These are phyloP conservation scores for Amphirosellinia nigrospora DNA, from an alignment of 495 filamentous ascomycete genomes.

Conservation along the genomic window DNA sequence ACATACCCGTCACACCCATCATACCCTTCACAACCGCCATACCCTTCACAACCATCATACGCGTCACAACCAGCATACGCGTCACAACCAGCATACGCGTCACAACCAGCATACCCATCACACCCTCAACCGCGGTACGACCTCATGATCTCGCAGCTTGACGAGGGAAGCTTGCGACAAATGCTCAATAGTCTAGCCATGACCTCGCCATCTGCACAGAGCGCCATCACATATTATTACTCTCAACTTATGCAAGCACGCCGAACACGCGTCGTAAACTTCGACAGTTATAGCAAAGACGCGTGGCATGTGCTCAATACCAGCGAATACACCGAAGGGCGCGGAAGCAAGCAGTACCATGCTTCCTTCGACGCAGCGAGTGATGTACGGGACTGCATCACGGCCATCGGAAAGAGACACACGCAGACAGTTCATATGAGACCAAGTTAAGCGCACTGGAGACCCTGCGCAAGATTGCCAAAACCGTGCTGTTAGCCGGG, in stretches of 20 bases:
- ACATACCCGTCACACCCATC: not conserved
- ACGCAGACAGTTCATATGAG: conserved; percentile 15
- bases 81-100: no score
- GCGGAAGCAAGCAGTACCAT: conserved; percentile 15
- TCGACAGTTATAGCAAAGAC: not conserved
- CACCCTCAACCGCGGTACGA: not conserved
- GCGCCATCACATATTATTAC: not conserved
- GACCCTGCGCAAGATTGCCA: conserved; percentile 27
- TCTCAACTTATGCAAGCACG: not conserved
- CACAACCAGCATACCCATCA: no score
- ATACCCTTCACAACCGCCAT: not conserved
- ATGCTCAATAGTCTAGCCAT: not conserved
- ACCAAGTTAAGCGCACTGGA: conserved; percentile 26
- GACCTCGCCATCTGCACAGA: not conserved
- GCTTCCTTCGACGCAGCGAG: not conserved
- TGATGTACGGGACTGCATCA: not conserved
- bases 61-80: no score
- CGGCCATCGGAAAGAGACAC: not conserved
- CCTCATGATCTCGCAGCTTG: not conserved
- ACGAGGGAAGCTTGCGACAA: not conserved
- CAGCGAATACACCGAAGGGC: not conserved
- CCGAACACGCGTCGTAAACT: not conserved
- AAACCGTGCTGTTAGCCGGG: not conserved
- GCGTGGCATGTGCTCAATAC: conserved; percentile 25
- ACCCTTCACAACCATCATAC: no score